Percentiles rank a stretch among this genome's conserved stretches.
phyloP scores from a whole-genome alignment of 345 rosid species.

The Pistacia vera region DNA sequence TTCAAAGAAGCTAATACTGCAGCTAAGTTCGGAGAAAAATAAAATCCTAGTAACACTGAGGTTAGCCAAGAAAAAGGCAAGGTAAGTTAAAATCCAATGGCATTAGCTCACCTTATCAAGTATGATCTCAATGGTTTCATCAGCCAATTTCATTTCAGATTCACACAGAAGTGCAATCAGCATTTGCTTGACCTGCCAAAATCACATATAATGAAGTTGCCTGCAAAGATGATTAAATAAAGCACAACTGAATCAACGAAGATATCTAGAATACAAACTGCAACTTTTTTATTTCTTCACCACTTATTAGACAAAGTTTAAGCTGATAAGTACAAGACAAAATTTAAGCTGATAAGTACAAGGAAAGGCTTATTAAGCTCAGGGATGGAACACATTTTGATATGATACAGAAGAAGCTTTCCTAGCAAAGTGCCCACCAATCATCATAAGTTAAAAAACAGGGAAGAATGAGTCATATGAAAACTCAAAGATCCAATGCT shows the following conservation, averaged over 20 bases:
- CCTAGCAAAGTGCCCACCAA: no score
- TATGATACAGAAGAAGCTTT: background rate
- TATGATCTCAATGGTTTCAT: conserved; percentile 92
- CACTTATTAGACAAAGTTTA: background rate
- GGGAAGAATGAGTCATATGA: no score
- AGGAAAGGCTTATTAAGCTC: background rate
- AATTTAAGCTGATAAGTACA: background rate
- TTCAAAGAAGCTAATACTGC: background rate
- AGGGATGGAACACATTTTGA: background rate
- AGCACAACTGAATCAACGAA: conserved; percentile 19
- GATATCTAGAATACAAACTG: background rate
- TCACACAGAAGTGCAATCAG: conserved; percentile 94
- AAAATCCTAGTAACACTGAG: no score
- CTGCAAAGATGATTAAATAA: conserved; percentile 20
- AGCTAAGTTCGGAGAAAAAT: no score
- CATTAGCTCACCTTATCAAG: conserved; percentile 75
- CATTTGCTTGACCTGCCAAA: conserved; percentile 96
- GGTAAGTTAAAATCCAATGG: background rate
- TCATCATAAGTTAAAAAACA: no score
- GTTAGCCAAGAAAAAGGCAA: no score
- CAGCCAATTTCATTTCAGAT: conserved; percentile 95
- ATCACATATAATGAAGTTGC: conserved; percentile 32
- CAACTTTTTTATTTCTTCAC: background rate
- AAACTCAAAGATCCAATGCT: no score
- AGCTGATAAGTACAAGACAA: no score